These are phyloP conservation scores for Lecanosticta acicola DNA, from an alignment of 2,329 filamentous ascomycete genomes.

Conservation along the genomic window DNA sequence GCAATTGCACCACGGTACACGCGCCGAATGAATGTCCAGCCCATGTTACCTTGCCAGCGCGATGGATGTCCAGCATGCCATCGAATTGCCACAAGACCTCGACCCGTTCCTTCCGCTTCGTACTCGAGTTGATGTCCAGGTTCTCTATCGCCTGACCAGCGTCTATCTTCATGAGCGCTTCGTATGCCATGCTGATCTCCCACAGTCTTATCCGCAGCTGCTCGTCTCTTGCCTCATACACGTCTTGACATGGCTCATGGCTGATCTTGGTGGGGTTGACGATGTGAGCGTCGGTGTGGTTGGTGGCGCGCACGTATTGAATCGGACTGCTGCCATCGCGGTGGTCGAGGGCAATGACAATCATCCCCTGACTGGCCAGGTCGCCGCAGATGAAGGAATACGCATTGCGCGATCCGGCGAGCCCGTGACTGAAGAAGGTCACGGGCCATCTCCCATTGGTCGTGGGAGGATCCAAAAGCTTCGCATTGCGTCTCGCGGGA, in stretches of 20 bases:
- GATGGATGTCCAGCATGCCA: conserved; percentile 59
- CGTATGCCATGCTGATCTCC: conserved; percentile 68
- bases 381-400: conserved; percentile 80
- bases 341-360: conserved; percentile 77
- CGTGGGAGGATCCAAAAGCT: conserved; percentile 47
- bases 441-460: conserved; percentile 64
- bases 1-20: conserved; percentile 65
- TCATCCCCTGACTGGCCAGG: conserved; percentile 71
- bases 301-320: conserved; percentile 62
- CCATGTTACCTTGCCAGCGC: conserved; percentile 68
- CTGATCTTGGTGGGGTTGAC: conserved; percentile 46
- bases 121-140: conserved; percentile 39
- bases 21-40: conserved; percentile 78
- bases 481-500: conserved; percentile 66
- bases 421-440: conserved; percentile 78
- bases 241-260: conserved; percentile 56
- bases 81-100: conserved; percentile 55
- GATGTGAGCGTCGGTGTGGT: conserved; percentile 35
- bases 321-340: conserved; percentile 74
- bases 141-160: conserved; percentile 45
- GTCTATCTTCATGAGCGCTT: conserved; percentile 63
- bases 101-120: conserved; percentile 32
- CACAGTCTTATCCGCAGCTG: conserved; percentile 72
- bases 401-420: conserved; percentile 73
- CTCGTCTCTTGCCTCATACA: conserved; percentile 61